Base-by-base conservation (phyloP, 495 filamentous ascomycete genomes). In the Astrothelium macrocarpum region DNA sequence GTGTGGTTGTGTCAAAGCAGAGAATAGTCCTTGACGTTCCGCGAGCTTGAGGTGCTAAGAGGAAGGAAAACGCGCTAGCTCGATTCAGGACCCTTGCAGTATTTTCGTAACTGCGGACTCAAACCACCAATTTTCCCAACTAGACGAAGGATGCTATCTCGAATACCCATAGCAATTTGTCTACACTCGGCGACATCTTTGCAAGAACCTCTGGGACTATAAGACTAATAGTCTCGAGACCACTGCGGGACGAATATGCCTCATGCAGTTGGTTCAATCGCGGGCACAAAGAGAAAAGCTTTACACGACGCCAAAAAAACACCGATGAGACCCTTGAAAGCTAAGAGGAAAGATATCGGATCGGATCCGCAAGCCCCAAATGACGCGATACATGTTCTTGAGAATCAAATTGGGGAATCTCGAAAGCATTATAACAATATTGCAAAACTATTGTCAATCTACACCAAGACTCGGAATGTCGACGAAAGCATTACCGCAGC, bases 351-450 rank as follows among this genome's bases (percentile, higher is more conserved):
- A 11, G 77, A 84, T 70, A 76, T 80, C 59, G 79, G 83, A 59
- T 26, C 25, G 49, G 25, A 10, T 29, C 7, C 25, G 5, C 23
- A 29, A 26, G 25, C 26, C 49, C 29, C 25, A 9, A 56, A 56
- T 11, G 49, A 56, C 9, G 49, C n/a, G 5, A 86, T 94, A 62
- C 74, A 87, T 61, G 71, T 81, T 20, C 84, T 95, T 26, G 90
- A 95, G 77, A 77, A 81, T 64, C 85, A 90, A 65, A 88, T 95
- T 58, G 79, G 87, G 63, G 85, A 92, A 72, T 95, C 90, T 29
- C 87, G 86, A 64, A 89, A 89, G 72, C 80, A 96, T 73, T 96
- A 94, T 80, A 97, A 98, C 78, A 91, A 94, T 68, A 95, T 97
- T 70, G 85, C 85, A 10, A 85, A 78, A 0, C 75, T 97, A 45